Evolutionary conservation across 2,329 filamentous ascomycete genomes (phyloP).

Genomic region (Bipolaris sorokiniana): DNA sequence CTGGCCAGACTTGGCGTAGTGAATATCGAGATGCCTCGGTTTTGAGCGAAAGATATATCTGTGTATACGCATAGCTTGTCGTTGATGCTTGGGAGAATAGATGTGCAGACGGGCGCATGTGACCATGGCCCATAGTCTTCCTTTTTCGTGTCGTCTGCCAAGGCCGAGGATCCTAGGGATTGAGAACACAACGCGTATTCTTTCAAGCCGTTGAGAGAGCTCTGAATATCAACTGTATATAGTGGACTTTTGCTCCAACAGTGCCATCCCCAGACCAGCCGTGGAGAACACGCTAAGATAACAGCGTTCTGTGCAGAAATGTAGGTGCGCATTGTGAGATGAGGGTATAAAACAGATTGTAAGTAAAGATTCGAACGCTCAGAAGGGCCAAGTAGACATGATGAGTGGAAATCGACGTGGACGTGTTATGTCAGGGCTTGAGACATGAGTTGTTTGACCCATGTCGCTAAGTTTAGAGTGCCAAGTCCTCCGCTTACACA

Average conservation of each 20-base stretch:
- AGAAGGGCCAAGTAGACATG: neutral
- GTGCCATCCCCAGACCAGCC: constrained; percentile 23
- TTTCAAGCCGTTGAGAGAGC: constrained; percentile 15
- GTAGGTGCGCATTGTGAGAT: neutral
- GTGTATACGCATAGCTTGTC: constrained; percentile 44
- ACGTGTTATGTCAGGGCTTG: constrained; percentile 13
- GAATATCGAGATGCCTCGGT: constrained; percentile 44
- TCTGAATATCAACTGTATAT: constrained; percentile 17
- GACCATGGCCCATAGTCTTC: constrained; percentile 31
- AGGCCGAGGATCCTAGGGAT: neutral
- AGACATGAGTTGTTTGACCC: constrained; percentile 27
- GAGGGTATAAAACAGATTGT: neutral
- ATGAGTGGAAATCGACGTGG: neutral
- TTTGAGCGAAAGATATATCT: constrained; percentile 30
- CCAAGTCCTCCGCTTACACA: constrained; percentile 20
- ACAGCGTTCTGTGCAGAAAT: neutral
- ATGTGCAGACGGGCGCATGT: constrained; percentile 36
- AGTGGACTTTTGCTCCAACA: constrained; percentile 35
- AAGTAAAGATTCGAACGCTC: neutral
- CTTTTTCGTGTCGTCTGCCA: neutral
- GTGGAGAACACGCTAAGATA: neutral
- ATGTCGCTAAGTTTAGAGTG: constrained; percentile 17
- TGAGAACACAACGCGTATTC: constrained; percentile 10
- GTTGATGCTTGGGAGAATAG: constrained; percentile 25
- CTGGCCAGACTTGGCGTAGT: constrained; percentile 39